Evolutionary conservation across 2,329 filamentous ascomycete genomes (phyloP), one percentile per base, ranked within the genome.

Genomic region (Alternaria sp.): DNA sequence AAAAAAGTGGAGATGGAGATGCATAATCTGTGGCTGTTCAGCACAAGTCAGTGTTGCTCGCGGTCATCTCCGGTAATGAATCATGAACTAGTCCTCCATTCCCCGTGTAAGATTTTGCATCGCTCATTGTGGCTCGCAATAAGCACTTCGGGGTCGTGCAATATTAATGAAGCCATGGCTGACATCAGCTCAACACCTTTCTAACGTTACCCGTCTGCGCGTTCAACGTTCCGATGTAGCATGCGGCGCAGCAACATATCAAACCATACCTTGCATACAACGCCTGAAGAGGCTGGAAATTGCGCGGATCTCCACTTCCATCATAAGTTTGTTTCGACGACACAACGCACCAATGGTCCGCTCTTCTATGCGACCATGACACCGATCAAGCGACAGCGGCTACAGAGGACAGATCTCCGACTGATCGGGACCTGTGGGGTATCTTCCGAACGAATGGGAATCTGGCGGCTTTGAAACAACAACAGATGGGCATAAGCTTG

Each of bases 401-500:
- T 69, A 68, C 61, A 62, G 54, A 28, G 66, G 47, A 62, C 50
- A 58, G 36, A 49, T 57, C 58, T 62, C 47, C 43, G 50, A 64
- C 50, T 52, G 26, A 61, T 55, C 63, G 64, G 57, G 50, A 52
- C 13, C 47, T 56, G 46, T 49, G 36, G 51, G 21, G 44, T 59
- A 65, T 54, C 54, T 57, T 17, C 55, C 59, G 58, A 61, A 59
- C 68, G 52, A 68, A 72, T 69, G 23, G 57, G 32, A 49, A 61
- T 45, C 43, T 51, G 36, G 59, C 64, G 50, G 64, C 59, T 61
- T 63, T 46, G 47, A 50, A 58, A 59, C 52, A 56, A 51, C 58
- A 59, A 57, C 49, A 64, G 57, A 61, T 49, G 54, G 54, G 62
- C 50, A 49, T 45, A 40, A 21, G 32, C 23, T 49, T 17, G 58